These are phyloP conservation scores for Tephrocybe sp. DNA, from an alignment of 768 basidiomycete genomes.

Conservation along the genomic window DNA sequence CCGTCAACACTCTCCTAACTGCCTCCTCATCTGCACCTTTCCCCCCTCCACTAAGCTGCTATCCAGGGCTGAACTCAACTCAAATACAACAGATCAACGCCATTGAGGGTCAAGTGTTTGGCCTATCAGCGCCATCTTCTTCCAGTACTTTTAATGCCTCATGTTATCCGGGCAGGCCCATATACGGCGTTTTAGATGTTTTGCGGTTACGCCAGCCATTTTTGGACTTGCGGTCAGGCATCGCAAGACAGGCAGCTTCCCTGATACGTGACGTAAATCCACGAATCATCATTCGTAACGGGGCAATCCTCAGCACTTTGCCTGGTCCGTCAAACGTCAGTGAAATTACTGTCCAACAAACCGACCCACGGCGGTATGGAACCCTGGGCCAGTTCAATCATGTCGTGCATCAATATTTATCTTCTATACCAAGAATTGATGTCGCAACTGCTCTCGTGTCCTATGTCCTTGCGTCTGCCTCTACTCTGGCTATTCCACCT, in stretches of 20 bases:
- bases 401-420: slow-evolving; percentile 54
- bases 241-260: slow-evolving; percentile 47
- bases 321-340: slow-evolving; percentile 32
- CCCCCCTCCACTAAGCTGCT: slow-evolving; percentile 60
- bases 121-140: slow-evolving; percentile 31
- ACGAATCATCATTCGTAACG: slow-evolving; percentile 50
- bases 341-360: slow-evolving; percentile 26
- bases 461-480: slow-evolving; percentile 37
- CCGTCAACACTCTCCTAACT: slow-evolving; percentile 38
- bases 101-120: slow-evolving; percentile 52
- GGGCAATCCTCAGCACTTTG: slow-evolving; percentile 46
- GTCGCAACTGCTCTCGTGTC: slow-evolving; percentile 46
- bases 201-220: slow-evolving; percentile 59
- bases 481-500: slow-evolving; percentile 37
- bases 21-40: slow-evolving; percentile 41
- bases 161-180: slow-evolving; percentile 55
- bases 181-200: slow-evolving; percentile 63
- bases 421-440: slow-evolving; percentile 43
- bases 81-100: slow-evolving; percentile 40
- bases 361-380: slow-evolving; percentile 53
- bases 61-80: slow-evolving; percentile 43
- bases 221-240: slow-evolving; percentile 36
- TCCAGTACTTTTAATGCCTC: slow-evolving; percentile 39
- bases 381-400: slow-evolving; percentile 53
- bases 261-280: slow-evolving; percentile 41